Evolutionary conservation across 306 rosid species (phyloP), one percentile per base, ranked within the genome.

Genomic region (Clitoria ternatea): DNA sequence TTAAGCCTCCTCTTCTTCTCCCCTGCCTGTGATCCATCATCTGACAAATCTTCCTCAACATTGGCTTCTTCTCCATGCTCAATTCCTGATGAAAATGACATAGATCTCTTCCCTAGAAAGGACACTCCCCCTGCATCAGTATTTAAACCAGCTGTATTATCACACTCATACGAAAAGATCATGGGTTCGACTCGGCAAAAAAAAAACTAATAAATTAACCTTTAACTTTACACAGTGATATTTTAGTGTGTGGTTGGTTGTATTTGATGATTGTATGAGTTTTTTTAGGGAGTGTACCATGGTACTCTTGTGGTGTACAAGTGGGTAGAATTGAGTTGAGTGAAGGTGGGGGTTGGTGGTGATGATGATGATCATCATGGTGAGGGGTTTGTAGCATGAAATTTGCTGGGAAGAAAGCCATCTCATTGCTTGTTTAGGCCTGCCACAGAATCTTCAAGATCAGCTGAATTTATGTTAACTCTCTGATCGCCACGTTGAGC

Each of bases 1-100:
- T 86, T 92, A 1, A 92, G 90, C 77, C 98, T 89, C 71, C 96
- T 84, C 82, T 92, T 92, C 83, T 92, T 92, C 88, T 92, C 98
- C 66, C 96, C 92, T 5, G 83, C 83, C 39, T 89, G 98, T 50
- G 98, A 89, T 48, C 94, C 98, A 66, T 92, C 98, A 70, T 92
- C 98, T 0, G 98, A 92, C 24, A 89, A 69, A 61, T 92, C 97
- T 55, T 91, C 96, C 60, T 89, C 98, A 7, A 48, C 91, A 77
- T 89, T 90, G n/a, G 71, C 86, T 62, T 85, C 97, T 67, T 84
- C 97, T 13, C 88, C 96, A 24, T 87, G 80, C 30, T 89, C 96
- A 48, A 87, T 77, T 29, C 94, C 92, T 17, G 98, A 85, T 35
- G 98, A 85, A 81, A 87, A 92, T 62, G 98, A 89, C 87, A 92